Evolutionary conservation across 225 moss, liverwort and hornwort genomes (phyloP).

Genomic region (Lunularia cruciata): DNA sequence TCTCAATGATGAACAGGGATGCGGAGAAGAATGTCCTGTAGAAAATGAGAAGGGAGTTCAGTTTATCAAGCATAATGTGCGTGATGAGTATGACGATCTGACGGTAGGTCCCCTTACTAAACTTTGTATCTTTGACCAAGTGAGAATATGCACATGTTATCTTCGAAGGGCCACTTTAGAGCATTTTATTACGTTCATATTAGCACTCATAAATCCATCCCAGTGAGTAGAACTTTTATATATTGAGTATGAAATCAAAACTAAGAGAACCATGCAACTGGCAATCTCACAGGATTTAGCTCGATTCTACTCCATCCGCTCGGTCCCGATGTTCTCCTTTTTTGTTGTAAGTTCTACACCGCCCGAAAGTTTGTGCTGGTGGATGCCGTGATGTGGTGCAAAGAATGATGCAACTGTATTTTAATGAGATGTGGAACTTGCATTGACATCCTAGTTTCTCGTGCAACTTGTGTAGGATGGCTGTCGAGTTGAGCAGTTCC

Average conservation of each 20-base stretch:
- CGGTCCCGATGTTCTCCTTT: constrained; percentile 56
- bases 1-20: constrained; percentile 30
- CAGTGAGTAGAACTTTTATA: not conserved
- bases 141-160: not conserved
- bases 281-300: constrained; percentile 43
- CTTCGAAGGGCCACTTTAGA: not conserved
- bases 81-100: constrained; percentile 58
- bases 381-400: too few relatives aligned
- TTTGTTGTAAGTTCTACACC: constrained; percentile 45
- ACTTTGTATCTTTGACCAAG: not conserved
- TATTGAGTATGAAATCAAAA: not conserved
- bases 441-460: too few relatives aligned
- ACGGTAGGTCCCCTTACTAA: constrained; percentile 32
- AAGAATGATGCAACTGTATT: not conserved
- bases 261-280: not conserved
- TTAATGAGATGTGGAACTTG: too few relatives aligned
- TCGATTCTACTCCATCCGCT: constrained; percentile 46
- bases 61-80: constrained; percentile 57
- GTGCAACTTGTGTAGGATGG: constrained; percentile 40
- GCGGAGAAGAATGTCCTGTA: constrained; percentile 43
- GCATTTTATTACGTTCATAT: too few relatives aligned
- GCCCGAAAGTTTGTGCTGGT: too few relatives aligned
- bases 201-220: too few relatives aligned
- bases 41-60: constrained; percentile 42
- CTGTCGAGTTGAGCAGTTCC: constrained; percentile 51